Evolutionary conservation across 2,329 filamentous ascomycete genomes (phyloP).

Genomic region (Beauveria medogensis): DNA sequence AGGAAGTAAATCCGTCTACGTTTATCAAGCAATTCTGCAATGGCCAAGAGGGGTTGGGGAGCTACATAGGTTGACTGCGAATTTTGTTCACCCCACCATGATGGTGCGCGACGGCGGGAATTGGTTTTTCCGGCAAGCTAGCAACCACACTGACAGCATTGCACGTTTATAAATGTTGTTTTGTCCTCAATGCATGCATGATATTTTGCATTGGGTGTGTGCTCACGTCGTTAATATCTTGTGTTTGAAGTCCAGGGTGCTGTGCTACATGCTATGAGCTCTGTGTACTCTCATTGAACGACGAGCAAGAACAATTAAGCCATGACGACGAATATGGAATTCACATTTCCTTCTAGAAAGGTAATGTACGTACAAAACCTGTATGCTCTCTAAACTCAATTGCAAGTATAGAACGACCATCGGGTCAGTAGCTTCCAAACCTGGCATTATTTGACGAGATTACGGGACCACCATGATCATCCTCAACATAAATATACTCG

Average conservation of each 20-base stretch:
- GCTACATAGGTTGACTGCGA: not conserved
- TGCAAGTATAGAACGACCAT: not conserved
- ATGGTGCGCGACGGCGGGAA: not conserved
- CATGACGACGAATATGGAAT: too few species aligned
- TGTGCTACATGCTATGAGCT: not conserved
- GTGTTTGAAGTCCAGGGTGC: not conserved
- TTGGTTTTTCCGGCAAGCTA: constrained; percentile 7
- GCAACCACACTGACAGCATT: not conserved
- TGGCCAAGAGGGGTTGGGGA: constrained; percentile 2
- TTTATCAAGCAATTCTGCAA: not conserved
- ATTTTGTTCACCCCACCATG: constrained; percentile 9
- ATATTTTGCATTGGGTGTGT: not conserved
- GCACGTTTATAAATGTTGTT: not conserved
- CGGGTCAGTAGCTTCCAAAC: constrained; percentile 20
- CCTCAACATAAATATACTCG: constrained; percentile 19
- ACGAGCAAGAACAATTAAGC: too few species aligned
- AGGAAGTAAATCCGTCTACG: constrained; percentile 8
- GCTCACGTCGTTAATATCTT: not conserved
- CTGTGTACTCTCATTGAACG: not conserved
- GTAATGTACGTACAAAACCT: not conserved
- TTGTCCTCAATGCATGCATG: not conserved
- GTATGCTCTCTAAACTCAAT: not conserved
- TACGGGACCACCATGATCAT: constrained; percentile 19
- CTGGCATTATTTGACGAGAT: constrained; percentile 16
- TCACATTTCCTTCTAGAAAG: too few species aligned